Evolutionary conservation across 2,329 filamentous ascomycete species (phyloP).

Genomic region (Ophiosphaerella herpotricha): DNA sequence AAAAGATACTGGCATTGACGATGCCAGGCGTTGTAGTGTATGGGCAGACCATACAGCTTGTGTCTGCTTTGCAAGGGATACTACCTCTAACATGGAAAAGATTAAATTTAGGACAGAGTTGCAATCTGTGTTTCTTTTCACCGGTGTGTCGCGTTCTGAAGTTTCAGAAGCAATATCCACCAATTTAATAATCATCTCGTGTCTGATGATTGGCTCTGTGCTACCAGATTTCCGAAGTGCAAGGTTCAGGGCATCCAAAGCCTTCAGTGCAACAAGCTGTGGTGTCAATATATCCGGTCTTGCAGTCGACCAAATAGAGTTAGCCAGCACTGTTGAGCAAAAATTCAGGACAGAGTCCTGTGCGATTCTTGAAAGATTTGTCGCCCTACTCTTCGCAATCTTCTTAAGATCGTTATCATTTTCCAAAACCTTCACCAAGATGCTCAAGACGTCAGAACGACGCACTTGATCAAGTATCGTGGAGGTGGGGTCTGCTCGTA

Average conservation of each 20-base stretch:
- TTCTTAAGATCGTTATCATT: slow-evolving; percentile 59
- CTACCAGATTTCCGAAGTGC: slow-evolving; percentile 57
- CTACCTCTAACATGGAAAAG: slow-evolving; percentile 60
- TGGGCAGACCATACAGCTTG: slow-evolving; percentile 45
- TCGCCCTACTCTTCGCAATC: slow-evolving; percentile 67
- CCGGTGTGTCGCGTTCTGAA: slow-evolving; percentile 19
- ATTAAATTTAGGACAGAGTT: slow-evolving; percentile 43
- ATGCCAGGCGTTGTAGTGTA: slow-evolving; percentile 59
- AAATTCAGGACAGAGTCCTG: slow-evolving; percentile 62
- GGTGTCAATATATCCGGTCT: slow-evolving; percentile 61
- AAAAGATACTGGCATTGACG: slow-evolving; percentile 46
- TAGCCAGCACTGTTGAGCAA: slow-evolving; percentile 57
- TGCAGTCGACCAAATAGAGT: slow-evolving; percentile 65
- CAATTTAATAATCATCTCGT: slow-evolving; percentile 41
- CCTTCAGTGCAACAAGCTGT: slow-evolving; percentile 66
- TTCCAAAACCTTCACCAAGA: slow-evolving; percentile 62
- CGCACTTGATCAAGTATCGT: slow-evolving; percentile 64
- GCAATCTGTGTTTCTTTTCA: slow-evolving; percentile 25
- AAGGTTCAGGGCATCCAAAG: slow-evolving; percentile 62
- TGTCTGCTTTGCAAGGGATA: slow-evolving; percentile 50
- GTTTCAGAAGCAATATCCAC: slow-evolving; percentile 48
- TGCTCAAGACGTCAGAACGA: slow-evolving; percentile 58
- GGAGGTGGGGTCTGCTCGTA: slow-evolving; percentile 64
- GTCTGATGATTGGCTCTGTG: slow-evolving; percentile 54
- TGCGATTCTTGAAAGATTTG: slow-evolving; percentile 70